Evolutionary conservation across 805 yeast genomes (phyloP).

Genomic region (Cyberlindnera saturnus): DNA sequence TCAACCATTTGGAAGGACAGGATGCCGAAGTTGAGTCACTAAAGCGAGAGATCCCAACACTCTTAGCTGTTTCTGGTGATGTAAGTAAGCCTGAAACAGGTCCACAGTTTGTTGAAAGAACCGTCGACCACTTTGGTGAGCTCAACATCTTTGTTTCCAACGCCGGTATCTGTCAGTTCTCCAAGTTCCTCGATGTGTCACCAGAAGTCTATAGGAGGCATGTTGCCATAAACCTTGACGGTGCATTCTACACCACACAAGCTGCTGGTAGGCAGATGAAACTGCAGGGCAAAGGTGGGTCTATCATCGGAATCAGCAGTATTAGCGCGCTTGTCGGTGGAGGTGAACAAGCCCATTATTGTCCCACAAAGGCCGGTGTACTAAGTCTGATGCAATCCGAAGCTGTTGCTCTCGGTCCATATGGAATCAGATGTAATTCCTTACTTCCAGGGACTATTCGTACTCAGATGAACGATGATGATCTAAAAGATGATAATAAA

Average conservation of each 20-base stretch:
- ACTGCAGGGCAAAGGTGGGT: conserved; percentile 40
- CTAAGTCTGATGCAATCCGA: conserved; percentile 37
- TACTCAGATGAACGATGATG: conserved; percentile 38
- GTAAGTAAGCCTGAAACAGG: conserved; percentile 35
- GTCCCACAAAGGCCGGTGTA: conserved; percentile 45
- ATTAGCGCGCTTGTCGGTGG: conserved; percentile 43
- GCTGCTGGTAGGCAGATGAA: conserved; percentile 42
- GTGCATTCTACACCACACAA: conserved; percentile 39
- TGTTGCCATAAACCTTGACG: conserved; percentile 35
- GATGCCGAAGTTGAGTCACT: conserved; percentile 14
- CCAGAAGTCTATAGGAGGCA: conserved; percentile 31
- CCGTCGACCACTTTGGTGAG: conserved; percentile 34
- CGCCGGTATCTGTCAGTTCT: conserved; percentile 40
- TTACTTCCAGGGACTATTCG: conserved; percentile 40
- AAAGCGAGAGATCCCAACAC: conserved; percentile 13
- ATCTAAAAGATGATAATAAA: conserved; percentile 31
- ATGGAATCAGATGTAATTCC: conserved; percentile 40
- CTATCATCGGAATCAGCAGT: conserved; percentile 38
- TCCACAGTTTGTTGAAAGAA: conserved; percentile 22
- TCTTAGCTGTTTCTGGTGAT: conserved; percentile 38
- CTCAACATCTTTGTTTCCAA: conserved; percentile 38
- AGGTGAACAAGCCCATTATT: conserved; percentile 38
- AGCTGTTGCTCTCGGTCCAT: conserved; percentile 37
- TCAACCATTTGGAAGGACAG: conserved; percentile 27
- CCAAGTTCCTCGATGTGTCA: conserved; percentile 35